phyloP scores from a whole-genome alignment of 1,284 basidiomycete genomes.

The Porodaedalea pini region DNA sequence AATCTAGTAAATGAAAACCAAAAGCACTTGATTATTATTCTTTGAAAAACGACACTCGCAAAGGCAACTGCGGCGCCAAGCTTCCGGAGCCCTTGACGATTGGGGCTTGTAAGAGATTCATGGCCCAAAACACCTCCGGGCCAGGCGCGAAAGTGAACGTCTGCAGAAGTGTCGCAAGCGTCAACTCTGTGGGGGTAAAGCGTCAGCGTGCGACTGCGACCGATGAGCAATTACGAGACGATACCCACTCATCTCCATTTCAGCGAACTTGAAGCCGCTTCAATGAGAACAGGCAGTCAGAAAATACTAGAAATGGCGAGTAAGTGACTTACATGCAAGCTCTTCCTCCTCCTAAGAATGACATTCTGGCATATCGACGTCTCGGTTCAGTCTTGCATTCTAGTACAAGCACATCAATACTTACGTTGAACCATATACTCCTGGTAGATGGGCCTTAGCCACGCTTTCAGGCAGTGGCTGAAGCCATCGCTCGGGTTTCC shows the following conservation, averaged over 20 bases:
- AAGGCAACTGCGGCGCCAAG: too few species aligned
- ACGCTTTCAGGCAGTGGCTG: conserved; percentile 16
- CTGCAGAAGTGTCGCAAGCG: conserved; percentile 15
- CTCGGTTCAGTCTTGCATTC: too few species aligned
- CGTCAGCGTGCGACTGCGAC: not conserved
- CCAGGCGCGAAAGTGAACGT: conserved; percentile 14
- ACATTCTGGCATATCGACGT: too few species aligned
- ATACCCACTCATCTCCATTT: conserved; percentile 15
- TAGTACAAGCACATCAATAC: not conserved
- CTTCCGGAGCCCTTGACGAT: conserved; percentile 3
- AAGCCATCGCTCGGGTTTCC: conserved; percentile 17
- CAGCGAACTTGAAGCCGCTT: conserved; percentile 17
- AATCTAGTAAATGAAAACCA: too few species aligned
- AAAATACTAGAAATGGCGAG: too few species aligned
- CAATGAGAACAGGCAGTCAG: not conserved
- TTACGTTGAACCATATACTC: conserved; percentile 21
- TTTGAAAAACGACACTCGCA: too few species aligned
- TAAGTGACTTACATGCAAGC: conserved; percentile 19
- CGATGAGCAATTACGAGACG: not conserved
- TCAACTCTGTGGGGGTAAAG: not conserved
- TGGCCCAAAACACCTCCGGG: conserved; percentile 13
- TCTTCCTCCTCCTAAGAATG: conserved; percentile 19
- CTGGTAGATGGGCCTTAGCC: conserved; percentile 13
- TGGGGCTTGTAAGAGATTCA: conserved; percentile 1
- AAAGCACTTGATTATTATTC: too few species aligned